Base-by-base conservation (phyloP, 2,329 filamentous ascomycete species). In the Ophiostoma australiae region DNA sequence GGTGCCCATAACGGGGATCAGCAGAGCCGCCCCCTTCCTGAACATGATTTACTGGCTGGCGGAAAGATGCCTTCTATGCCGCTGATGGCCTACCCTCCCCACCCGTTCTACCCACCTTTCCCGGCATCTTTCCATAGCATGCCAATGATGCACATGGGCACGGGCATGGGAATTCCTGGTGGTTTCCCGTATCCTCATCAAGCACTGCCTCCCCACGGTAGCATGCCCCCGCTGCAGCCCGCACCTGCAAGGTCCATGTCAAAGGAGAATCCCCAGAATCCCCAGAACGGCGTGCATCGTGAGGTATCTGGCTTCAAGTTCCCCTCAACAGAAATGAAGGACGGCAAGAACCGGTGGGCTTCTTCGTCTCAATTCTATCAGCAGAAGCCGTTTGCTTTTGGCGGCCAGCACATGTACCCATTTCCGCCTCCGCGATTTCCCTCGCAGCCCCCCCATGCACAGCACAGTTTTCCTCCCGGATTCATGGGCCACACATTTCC, bases 351-450 rank as follows among this genome's bases (percentile, higher is more conserved):
- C 41, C 77, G 79, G 58, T 75, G 82, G 55, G 79, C 82, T 1
- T 78, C 81, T 13, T 79, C 81, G 0, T 82, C 83, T 23, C 81
- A 83, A 69, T 82, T 84, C 70, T 84, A 86, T 69, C 80, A 78
- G 35, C 80, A 75, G 41, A 81, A 81, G 48, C 82, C 84, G 0
- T 84, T 82, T 74, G 78, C 80, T 71, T 78, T 83, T 70, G 78
- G 78, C 41, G 76, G 78, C 37, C 78, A 79, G 52, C 63, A 80
- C 67, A 72, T 81, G 58, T 80, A 78, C 37, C 80, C 80, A 0
- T 69, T 76, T 11, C 73, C 76, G 6, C 44, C 73, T 3, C 68
- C 73, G 0, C 23, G 73, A 1, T 75, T 76, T 23, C 73, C 70
- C 0, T 58, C 70, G 3, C 69, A 69, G 8, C 8, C 72, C 1